Conservation (phyloP, 345 rosid genomes). For the Boechera divaricarpa region DNA sequence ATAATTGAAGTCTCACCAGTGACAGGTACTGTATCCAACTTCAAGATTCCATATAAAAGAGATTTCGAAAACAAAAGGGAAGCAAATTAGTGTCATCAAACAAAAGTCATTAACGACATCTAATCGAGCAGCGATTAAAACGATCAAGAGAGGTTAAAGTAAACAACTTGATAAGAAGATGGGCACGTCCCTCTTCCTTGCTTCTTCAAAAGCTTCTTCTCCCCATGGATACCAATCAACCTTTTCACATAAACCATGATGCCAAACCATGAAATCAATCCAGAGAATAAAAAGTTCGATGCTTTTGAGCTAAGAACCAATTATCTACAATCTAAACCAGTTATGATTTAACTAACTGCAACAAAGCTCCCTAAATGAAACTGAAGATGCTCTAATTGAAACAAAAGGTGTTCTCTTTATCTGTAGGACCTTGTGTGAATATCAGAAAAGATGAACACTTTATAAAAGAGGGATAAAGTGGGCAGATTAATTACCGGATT, state of each 20-base stretch:
- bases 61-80: constrained; percentile 36
- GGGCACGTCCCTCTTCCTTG: constrained; percentile 79
- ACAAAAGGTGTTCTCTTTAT: constrained; percentile 10
- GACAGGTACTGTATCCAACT: constrained; percentile 99
- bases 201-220: constrained; percentile 89
- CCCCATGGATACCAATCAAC: constrained; percentile 98
- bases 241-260: constrained; percentile 40
- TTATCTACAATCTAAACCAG: constrained; percentile 16
- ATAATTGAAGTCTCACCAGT: constrained; percentile 67
- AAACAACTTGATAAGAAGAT: constrained; percentile 88
- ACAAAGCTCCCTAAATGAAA: constrained; percentile 1
- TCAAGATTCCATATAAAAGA: constrained; percentile 47
- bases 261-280: constrained; percentile 13
- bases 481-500: constrained; percentile 60
- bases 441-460: constrained; percentile 23
- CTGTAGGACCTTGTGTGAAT: not conserved
- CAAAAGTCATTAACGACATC: not conserved
- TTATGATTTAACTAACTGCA: constrained; percentile 11
- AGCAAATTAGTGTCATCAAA: constrained; percentile 23
- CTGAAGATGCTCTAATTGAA: not conserved
- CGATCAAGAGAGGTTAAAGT: constrained; percentile 15
- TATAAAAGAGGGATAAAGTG: not conserved
- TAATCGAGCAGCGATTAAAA: not conserved
- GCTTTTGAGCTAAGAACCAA: constrained; percentile 16
- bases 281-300: not conserved